Percentiles rank a stretch among this genome's conserved stretches.
phyloP scores from a whole-genome alignment of 306 rosid species.

The Calophaca sinica region DNA sequence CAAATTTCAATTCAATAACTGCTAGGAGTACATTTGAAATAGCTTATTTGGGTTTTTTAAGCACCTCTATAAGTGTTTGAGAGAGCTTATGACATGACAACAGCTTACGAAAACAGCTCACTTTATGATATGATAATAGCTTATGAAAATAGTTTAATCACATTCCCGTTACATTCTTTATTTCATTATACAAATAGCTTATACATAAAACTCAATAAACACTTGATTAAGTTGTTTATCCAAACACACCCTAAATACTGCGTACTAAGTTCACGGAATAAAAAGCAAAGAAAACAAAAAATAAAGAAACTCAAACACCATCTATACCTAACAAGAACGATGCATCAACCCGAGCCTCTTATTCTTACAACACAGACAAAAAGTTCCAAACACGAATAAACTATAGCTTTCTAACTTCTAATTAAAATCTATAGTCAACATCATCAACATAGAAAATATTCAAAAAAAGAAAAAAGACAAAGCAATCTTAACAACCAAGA shows the following conservation, averaged over 20 bases:
- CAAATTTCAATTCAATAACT: neutral
- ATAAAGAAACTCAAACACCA: constrained; percentile 25
- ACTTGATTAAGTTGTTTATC: too few relatives aligned
- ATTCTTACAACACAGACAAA: constrained; percentile 1
- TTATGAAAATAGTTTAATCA: too few relatives aligned
- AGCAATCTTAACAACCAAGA: neutral
- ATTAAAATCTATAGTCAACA: neutral
- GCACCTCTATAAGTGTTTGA: too few relatives aligned
- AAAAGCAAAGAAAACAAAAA: neutral
- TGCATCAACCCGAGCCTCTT: constrained; percentile 9
- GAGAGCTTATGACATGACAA: too few relatives aligned
- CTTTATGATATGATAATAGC: too few relatives aligned
- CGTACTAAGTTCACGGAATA: constrained; percentile 1
- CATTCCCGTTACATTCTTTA: too few relatives aligned
- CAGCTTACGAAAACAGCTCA: too few relatives aligned
- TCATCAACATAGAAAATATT: neutral
- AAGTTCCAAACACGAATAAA: neutral
- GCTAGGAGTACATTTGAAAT: neutral
- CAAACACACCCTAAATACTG: neutral
- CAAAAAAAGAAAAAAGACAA: neutral
- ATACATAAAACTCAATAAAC: too few relatives aligned
- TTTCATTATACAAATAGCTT: too few relatives aligned
- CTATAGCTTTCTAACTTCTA: neutral
- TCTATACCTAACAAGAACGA: constrained; percentile 8
- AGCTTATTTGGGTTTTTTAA: too few relatives aligned